These are phyloP conservation scores for Chaetomium fimeti DNA, from an alignment of 495 filamentous ascomycete species.

Conservation along the genomic window DNA sequence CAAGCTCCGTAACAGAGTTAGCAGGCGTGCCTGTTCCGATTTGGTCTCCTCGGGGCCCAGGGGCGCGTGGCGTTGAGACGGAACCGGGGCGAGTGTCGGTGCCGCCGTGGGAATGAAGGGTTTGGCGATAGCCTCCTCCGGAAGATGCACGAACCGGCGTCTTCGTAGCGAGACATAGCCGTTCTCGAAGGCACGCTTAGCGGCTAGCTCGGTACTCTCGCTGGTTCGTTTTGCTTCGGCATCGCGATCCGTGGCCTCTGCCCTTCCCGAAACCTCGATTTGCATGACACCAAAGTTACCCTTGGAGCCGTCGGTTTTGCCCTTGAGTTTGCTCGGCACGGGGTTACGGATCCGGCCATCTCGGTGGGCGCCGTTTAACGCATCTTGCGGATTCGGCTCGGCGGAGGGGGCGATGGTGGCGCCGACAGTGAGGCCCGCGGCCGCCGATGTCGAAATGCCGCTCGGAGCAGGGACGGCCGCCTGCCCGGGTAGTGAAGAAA, in stretches of 20 bases:
- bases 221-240: constrained; percentile 56
- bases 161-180: constrained; percentile 52
- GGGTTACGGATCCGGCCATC: constrained; percentile 58
- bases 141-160: constrained; percentile 42
- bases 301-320: constrained; percentile 56
- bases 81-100: constrained; percentile 9
- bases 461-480: constrained; percentile 14
- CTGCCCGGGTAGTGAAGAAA: constrained; percentile 17
- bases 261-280: constrained; percentile 49
- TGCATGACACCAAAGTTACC: constrained; percentile 60
- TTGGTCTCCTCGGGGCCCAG: constrained; percentile 52
- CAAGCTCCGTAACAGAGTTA: constrained; percentile 53
- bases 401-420: constrained; percentile 24
- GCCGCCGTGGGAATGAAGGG: constrained; percentile 25
- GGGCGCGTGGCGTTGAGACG: constrained; percentile 28
- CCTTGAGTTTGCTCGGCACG: constrained; percentile 57
- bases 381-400: constrained; percentile 29
- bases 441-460: constrained; percentile 2
- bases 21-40: constrained; percentile 53
- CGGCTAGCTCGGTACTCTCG: constrained; percentile 54
- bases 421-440: constrained; percentile 10
- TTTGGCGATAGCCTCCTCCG: constrained; percentile 29
- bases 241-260: constrained; percentile 47
- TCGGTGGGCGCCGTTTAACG: constrained; percentile 27
- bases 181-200: constrained; percentile 51